phyloP scores from a whole-genome alignment of 2,329 filamentous ascomycete genomes.

The Cytospora mali region DNA sequence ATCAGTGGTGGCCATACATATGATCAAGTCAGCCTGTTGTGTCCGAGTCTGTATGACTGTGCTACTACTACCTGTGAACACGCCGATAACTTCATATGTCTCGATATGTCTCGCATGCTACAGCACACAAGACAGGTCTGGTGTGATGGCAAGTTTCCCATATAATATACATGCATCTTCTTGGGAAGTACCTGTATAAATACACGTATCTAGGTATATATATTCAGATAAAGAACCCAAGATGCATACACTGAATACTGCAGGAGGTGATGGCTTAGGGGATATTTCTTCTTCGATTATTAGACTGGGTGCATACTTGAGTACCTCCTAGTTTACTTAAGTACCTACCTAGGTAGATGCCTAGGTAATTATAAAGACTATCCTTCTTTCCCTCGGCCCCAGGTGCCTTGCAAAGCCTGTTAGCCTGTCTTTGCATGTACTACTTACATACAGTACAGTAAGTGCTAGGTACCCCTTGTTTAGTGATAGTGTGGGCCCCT shows the following conservation, averaged over 20 bases:
- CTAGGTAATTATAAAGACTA: neutral
- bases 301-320: too few species aligned
- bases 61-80: too few species aligned
- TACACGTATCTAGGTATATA: too few species aligned
- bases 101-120: neutral
- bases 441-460: neutral
- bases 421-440: neutral
- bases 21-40: neutral
- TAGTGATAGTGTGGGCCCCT: neutral
- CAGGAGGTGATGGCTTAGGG: neutral
- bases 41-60: neutral
- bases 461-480: neutral
- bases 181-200: too few species aligned
- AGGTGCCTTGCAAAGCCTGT: neutral
- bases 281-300: neutral
- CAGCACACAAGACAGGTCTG: neutral
- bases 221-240: too few species aligned
- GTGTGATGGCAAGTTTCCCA: neutral
- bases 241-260: too few species aligned
- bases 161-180: neutral
- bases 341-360: neutral
- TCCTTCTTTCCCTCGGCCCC: neutral
- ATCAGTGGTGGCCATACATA: neutral
- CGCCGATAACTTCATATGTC: neutral
- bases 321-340: too few species aligned